phyloP scores from a whole-genome alignment of 2,329 filamentous ascomycete species.

The Fusarium proliferatum region DNA sequence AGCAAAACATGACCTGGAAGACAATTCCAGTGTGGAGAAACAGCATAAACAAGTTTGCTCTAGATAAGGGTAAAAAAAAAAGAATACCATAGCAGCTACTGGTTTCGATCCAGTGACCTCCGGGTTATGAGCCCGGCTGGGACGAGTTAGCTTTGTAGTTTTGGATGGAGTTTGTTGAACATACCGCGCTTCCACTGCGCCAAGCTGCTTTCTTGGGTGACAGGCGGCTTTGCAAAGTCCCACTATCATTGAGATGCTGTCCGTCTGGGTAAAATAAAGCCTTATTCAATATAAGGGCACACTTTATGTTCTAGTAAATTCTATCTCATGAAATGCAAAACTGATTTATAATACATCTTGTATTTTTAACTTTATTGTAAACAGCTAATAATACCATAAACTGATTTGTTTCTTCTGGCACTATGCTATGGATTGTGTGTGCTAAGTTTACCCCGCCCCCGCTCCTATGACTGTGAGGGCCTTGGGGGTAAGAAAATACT shows the following conservation, averaged over 20 bases:
- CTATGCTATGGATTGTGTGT: background rate
- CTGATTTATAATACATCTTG: background rate
- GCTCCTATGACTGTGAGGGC: background rate
- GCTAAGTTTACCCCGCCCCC: background rate
- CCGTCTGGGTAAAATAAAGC: background rate
- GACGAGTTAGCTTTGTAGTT: background rate
- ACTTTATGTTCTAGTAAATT: no score
- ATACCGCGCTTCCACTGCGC: conserved; percentile 32
- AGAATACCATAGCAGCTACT: conserved; percentile 10
- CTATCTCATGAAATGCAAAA: fast-evolving
- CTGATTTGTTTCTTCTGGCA: background rate
- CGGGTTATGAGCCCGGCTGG: conserved; percentile 36
- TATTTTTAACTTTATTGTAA: background rate
- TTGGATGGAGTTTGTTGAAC: background rate
- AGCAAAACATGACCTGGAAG: background rate
- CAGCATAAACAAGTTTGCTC: background rate
- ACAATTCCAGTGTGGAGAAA: background rate
- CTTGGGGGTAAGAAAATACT: no score
- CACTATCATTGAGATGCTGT: background rate
- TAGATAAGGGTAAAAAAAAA: background rate
- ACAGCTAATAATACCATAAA: no score
- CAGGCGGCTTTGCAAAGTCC: background rate
- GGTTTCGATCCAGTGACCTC: conserved; percentile 30
- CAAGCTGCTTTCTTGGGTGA: conserved; percentile 24
- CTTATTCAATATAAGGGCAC: background rate